Evolutionary conservation across 164 flowering plant genomes (phyloP).

Genomic region (Macadamia tetraphylla): DNA sequence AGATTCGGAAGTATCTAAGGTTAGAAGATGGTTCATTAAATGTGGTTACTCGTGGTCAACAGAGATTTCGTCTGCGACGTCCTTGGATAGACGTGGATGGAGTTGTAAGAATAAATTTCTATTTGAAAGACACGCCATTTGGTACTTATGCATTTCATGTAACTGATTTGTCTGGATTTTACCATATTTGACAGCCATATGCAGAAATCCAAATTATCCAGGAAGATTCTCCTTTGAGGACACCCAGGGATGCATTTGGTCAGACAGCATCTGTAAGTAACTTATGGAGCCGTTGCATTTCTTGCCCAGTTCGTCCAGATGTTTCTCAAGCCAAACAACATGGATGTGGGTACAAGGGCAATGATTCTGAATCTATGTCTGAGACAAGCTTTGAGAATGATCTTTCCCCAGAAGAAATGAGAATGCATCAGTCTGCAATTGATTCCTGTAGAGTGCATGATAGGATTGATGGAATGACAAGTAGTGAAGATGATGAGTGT

Average conservation of each 20-base stretch:
- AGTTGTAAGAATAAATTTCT: conserved; percentile 40
- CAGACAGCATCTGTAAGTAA: conserved; percentile 36
- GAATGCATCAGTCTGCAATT: conserved; percentile 50
- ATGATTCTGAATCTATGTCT: conserved; percentile 49
- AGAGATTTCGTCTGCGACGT: conserved; percentile 69
- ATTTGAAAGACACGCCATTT: not conserved
- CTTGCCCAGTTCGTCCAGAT: conserved; percentile 13
- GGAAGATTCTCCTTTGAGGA: conserved; percentile 80
- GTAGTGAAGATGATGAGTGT: conserved; percentile 56
- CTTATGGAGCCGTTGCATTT: conserved; percentile 12
- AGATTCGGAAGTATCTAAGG: conserved; percentile 77
- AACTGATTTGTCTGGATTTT: conserved; percentile 9
- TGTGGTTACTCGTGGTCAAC: conserved; percentile 82
- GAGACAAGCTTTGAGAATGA: conserved; percentile 70
- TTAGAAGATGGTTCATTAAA: conserved; percentile 85
- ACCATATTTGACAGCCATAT: conserved; percentile 46
- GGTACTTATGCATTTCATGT: not conserved
- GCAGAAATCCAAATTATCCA: conserved; percentile 83
- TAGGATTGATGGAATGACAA: conserved; percentile 45
- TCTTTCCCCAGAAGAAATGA: conserved; percentile 51
- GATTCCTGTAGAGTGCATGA: conserved; percentile 33
- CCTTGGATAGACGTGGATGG: conserved; percentile 79
- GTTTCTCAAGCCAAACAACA: conserved; percentile 22
- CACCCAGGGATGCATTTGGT: conserved; percentile 77
- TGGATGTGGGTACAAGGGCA: conserved; percentile 25